A percentile compares a stretch with the other conserved stretches of the same genome.
Evolutionary conservation across 2,329 filamentous ascomycete species (phyloP).

Genomic region (Clonostachys rhizophaga): DNA sequence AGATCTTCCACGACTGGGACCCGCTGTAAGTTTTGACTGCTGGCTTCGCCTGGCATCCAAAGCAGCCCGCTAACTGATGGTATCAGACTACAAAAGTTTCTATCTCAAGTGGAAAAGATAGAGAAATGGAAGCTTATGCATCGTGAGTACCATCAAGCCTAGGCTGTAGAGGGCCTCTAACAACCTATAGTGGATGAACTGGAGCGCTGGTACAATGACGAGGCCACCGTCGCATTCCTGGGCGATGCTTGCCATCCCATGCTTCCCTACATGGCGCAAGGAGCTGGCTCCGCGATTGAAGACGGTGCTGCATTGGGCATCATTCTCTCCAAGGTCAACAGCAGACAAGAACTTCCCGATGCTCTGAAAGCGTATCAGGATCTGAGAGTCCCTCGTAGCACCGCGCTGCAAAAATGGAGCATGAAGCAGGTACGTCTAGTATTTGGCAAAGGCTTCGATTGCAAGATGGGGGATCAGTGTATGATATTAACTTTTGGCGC

Average conservation of each 20-base stretch:
- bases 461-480: too few relatives aligned
- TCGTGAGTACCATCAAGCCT: not conserved
- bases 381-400: too few relatives aligned
- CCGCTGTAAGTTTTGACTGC: slow-evolving; percentile 21
- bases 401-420: too few relatives aligned
- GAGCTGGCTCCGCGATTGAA: slow-evolving; percentile 63
- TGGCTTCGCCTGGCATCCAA: too few relatives aligned
- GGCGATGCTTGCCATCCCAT: slow-evolving; percentile 63
- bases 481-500: too few relatives aligned
- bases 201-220: slow-evolving; percentile 6
- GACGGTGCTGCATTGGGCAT: slow-evolving; percentile 56
- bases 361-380: not conserved
- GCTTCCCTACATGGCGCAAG: slow-evolving; percentile 60
- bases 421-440: too few relatives aligned
- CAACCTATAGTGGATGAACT: not conserved
- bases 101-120: slow-evolving; percentile 3
- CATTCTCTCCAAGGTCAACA: not conserved
- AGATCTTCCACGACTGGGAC: slow-evolving; percentile 49
- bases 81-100: slow-evolving; percentile 1
- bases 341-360: not conserved
- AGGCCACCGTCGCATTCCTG: slow-evolving; percentile 10
- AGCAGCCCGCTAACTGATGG: not conserved
- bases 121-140: slow-evolving; percentile 7
- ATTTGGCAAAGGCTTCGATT: too few relatives aligned
- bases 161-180: not conserved